Evolutionary conservation across 2,329 filamentous ascomycete genomes (phyloP), one percentile per base, ranked within the genome.

Genomic region (Lojkania enalia): DNA sequence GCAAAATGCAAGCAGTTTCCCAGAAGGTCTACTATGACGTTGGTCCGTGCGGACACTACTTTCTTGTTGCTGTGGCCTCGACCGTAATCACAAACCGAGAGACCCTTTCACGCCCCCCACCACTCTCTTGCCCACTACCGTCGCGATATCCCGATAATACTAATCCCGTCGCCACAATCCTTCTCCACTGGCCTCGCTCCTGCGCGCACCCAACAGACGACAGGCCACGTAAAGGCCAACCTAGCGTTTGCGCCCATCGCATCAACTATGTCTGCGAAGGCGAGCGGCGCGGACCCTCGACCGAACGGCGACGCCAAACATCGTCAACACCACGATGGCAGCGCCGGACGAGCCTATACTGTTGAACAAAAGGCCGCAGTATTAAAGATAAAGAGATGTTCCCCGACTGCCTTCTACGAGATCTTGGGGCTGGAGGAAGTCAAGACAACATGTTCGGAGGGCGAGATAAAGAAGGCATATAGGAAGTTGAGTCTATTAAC

Each of bases 401-500:
- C 80, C 29, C 76, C 87, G 16, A 96, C 90, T 3, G 89, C 89
- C 14, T 99, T 95, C 72, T 99, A 99, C 76, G 94, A 97, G 69
- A 97, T 99, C 58, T 75, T 99, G 21, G 85, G 84, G 16, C 73
- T 96, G 37, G 81, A 86, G 58, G 77, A 77, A 52, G 76, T 85
- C 29, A 79, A 80, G 58, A 74, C 78, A 45, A 81, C 84, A 15
- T 86, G 82, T 61, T 83, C 83, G 37, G 92, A 97, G 58, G 72
- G 78, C 51, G 92, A 97, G 63, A 90, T 99, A 67, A 99, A 97
- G 72, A 97, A 97, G 77, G 92, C 94, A 5, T 99, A 99, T 74
- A 83, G 92, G 64, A 97, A 96, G 74, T 80, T 95, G 68, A 94
- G 88, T 67, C 76, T 99, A 62, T 79, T 97, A 64, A 99, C 94